These are phyloP conservation scores for Crotalaria pallida DNA, from an alignment of 306 rosid genomes.

Conservation along the genomic window DNA sequence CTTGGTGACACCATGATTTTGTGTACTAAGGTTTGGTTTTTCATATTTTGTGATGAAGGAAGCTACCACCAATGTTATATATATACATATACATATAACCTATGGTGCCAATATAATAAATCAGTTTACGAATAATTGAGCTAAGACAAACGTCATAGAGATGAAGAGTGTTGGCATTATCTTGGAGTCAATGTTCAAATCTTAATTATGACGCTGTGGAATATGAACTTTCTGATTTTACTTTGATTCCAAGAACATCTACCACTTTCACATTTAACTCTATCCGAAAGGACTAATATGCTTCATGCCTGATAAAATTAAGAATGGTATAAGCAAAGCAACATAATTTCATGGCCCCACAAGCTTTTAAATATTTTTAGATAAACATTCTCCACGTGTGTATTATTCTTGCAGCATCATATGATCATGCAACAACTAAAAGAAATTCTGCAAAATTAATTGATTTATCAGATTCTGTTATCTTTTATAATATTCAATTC, in stretches of 20 bases:
- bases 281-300: background rate
- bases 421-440: constrained; percentile 24
- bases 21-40: constrained; percentile 2
- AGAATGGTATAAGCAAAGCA: constrained; percentile 21
- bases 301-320: background rate
- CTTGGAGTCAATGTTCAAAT: constrained; percentile 11
- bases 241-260: constrained; percentile 33
- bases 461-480: background rate
- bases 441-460: background rate
- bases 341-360: constrained; percentile 23
- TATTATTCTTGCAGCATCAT: constrained; percentile 11
- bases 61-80: background rate
- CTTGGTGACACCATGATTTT: constrained; percentile 31
- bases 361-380: background rate
- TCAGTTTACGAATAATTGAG: constrained; percentile 27
- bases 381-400: no score
- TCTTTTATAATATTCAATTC: background rate
- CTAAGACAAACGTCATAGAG: constrained; percentile 33
- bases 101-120: background rate
- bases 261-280: constrained; percentile 18
- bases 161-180: constrained; percentile 26
- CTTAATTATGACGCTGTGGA: constrained; percentile 24
- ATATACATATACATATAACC: background rate
- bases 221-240: background rate
- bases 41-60: constrained; percentile 13